Percentiles rank a stretch among this genome's conserved stretches.
Evolutionary conservation across 2,329 filamentous ascomycete species (phyloP).

Genomic region (Metarhizium rileyi): DNA sequence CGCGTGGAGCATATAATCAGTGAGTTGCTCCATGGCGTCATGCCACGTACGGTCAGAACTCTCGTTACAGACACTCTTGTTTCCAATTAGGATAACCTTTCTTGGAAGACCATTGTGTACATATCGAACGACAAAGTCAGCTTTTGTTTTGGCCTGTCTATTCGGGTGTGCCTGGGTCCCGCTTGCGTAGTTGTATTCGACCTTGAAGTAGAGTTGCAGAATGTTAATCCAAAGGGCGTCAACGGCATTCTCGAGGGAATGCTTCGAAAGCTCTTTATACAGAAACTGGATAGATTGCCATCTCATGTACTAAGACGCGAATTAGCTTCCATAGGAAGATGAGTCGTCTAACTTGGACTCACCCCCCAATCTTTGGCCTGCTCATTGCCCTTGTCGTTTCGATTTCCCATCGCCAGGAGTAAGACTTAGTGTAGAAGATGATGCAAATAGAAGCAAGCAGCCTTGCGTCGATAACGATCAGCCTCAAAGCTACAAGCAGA

Average conservation of each 20-base stretch:
- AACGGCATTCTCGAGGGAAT: slow-evolving; percentile 1
- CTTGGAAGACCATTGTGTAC: background rate
- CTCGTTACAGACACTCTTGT: background rate
- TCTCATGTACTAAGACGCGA: slow-evolving; percentile 2
- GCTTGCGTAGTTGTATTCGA: background rate
- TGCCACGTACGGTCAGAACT: background rate
- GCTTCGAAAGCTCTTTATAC: background rate
- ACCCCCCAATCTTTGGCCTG: too few species aligned
- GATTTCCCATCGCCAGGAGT: too few species aligned
- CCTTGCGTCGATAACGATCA: too few species aligned
- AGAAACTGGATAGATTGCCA: background rate
- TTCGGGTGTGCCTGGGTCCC: background rate
- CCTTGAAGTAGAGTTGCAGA: background rate
- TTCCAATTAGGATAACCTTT: slow-evolving; percentile 1
- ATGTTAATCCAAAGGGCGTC: slow-evolving; percentile 2
- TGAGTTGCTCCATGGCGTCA: background rate
- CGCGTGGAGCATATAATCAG: background rate
- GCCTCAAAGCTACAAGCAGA: too few species aligned
- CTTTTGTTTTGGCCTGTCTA: background rate
- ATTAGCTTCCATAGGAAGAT: too few species aligned
- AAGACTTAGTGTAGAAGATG: too few species aligned
- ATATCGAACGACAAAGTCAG: slow-evolving; percentile 1
- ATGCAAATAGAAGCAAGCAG: too few species aligned
- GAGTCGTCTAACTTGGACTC: too few species aligned
- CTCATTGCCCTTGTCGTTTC: too few species aligned